Evolutionary conservation across 1,284 basidiomycete genomes (phyloP).

Genomic region (Tilletiopsis washingtonensis): DNA sequence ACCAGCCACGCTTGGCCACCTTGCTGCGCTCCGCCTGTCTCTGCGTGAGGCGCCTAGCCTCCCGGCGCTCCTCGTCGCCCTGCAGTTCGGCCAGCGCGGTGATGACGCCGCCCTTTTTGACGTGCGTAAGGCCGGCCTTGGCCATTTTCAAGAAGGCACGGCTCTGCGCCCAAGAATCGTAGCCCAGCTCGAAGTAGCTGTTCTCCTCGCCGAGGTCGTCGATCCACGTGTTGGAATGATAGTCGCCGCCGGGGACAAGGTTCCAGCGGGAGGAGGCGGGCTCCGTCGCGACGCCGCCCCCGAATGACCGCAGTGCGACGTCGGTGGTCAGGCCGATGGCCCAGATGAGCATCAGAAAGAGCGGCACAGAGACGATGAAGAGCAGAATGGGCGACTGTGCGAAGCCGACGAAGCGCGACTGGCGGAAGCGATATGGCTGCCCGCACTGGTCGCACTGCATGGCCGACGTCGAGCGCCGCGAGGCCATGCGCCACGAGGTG

Average conservation of each 20-base stretch:
- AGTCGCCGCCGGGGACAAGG: too few relatives aligned
- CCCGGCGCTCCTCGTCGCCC: not conserved
- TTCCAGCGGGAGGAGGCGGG: too few relatives aligned
- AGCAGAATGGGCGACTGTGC: slow-evolving; percentile 21
- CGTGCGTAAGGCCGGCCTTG: not conserved
- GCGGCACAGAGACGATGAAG: slow-evolving; percentile 17
- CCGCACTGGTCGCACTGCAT: slow-evolving; percentile 40
- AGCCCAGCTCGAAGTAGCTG: not conserved
- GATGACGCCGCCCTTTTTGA: not conserved
- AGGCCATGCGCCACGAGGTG: slow-evolving; percentile 27
- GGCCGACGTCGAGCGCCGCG: slow-evolving; percentile 19
- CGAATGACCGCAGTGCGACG: slow-evolving; percentile 17
- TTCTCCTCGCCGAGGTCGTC: not conserved
- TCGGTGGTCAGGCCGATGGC: slow-evolving; percentile 17
- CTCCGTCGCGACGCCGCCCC: slow-evolving; percentile 2
- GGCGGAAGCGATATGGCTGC: slow-evolving; percentile 28
- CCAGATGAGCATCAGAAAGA: slow-evolving; percentile 24
- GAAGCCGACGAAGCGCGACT: slow-evolving; percentile 26
- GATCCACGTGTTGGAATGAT: too few relatives aligned
- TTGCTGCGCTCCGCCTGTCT: not conserved
- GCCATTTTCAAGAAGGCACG: not conserved
- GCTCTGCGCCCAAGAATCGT: not conserved
- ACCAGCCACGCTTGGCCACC: slow-evolving; percentile 9
- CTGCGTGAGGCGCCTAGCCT: not conserved
- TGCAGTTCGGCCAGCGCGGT: not conserved